These are phyloP conservation scores for Chrysoporthe austroafricana DNA, from an alignment of 2,329 filamentous ascomycete species.

Conservation along the genomic window DNA sequence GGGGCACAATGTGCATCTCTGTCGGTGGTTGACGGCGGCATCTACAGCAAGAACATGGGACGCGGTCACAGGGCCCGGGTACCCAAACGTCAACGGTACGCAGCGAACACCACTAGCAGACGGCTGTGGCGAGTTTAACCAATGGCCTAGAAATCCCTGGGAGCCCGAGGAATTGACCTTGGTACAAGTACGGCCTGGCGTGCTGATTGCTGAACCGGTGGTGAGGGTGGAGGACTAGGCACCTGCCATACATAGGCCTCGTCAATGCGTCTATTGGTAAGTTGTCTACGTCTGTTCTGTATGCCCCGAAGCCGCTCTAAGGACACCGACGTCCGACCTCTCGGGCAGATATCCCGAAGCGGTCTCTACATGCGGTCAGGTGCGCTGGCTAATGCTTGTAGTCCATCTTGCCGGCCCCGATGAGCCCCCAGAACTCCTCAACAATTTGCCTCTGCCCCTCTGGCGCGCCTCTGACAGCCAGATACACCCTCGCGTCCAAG, in stretches of 20 bases:
- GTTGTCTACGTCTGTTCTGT: background rate
- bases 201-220: background rate
- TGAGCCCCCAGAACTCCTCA: slow-evolving; percentile 65
- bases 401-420: slow-evolving; percentile 58
- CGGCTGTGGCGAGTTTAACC: slow-evolving; percentile 8
- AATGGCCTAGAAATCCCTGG: background rate
- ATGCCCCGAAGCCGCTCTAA: background rate
- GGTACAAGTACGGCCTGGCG: background rate
- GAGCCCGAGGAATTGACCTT: background rate
- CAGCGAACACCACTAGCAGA: background rate
- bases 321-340: background rate
- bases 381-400: slow-evolving; percentile 38
- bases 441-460: slow-evolving; percentile 64
- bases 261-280: background rate
- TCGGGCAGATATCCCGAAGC: background rate
- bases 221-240: background rate
- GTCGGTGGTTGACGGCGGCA: background rate
- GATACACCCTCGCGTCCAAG: slow-evolving; percentile 63
- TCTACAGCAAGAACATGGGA: background rate
- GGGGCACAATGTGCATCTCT: no score
- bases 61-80: background rate
- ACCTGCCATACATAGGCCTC: background rate
- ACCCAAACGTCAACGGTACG: slow-evolving; percentile 4
- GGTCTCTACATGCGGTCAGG: background rate
- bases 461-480: slow-evolving; percentile 65